phyloP scores from a whole-genome alignment of 768 basidiomycete genomes.

The Agrocybe pediades region DNA sequence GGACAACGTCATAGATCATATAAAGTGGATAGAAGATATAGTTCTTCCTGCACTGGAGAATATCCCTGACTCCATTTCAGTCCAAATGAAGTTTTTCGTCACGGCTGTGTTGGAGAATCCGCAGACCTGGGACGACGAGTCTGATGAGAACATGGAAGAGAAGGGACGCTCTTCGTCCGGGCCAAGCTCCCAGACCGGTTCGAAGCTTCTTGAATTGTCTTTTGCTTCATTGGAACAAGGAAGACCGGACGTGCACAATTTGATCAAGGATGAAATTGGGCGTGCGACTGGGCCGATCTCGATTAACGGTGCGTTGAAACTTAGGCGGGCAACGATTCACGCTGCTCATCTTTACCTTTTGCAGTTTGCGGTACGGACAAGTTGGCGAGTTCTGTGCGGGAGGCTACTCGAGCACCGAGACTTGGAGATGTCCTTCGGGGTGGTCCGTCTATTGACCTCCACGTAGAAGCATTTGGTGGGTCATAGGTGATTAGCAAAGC shows the following conservation, averaged over 20 bases:
- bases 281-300: conserved; percentile 39
- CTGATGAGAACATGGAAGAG: conserved; percentile 19
- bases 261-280: conserved; percentile 39
- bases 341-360: not conserved
- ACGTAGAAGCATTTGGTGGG: conserved; percentile 39
- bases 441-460: conserved; percentile 45
- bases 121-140: conserved; percentile 22
- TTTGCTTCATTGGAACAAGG: conserved; percentile 26
- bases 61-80: conserved; percentile 27
- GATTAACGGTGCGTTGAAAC: conserved; percentile 52
- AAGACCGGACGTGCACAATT: conserved; percentile 40
- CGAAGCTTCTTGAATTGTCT: conserved; percentile 3
- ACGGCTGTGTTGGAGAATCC: conserved; percentile 29
- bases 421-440: conserved; percentile 40
- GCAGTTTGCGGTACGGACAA: conserved; percentile 54
- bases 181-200: conserved; percentile 4
- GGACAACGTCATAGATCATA: conserved; percentile 27
- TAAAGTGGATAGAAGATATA: conserved; percentile 46
- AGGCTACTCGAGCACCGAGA: conserved; percentile 38
- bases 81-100: conserved; percentile 43
- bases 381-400: conserved; percentile 38
- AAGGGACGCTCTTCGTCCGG: conserved; percentile 13
- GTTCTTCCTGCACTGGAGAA: conserved; percentile 33
- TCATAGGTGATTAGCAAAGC: too few relatives aligned
- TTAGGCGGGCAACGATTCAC: too few relatives aligned